Base-by-base conservation (phyloP, 495 filamentous ascomycete genomes). In the Tuber brumale region DNA sequence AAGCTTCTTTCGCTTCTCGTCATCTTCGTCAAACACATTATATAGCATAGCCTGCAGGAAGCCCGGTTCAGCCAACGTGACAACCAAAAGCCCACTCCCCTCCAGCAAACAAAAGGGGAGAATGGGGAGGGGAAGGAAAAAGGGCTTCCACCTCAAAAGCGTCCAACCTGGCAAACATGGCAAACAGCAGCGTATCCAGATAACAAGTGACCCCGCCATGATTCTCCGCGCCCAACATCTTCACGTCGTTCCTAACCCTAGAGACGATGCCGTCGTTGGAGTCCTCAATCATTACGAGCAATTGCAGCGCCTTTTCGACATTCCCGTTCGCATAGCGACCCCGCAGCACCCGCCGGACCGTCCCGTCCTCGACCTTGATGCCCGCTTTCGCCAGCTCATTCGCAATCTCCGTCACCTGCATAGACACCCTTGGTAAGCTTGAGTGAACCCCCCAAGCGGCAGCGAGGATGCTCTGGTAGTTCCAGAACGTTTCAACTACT, bases 151-250 rank as follows among this genome's bases (percentile, higher is more conserved):
- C 80, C 82, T 99, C 95, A 83, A 97, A 99, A 80, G 92, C 93
- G 70, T 91, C 90, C 41, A 97, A 85, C 73, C 92, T 89, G 16
- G 93, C 92, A 83, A 99, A 99, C 95, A 99, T 97, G 75, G 95
- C 92, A 81, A 97, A 97, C 2, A 99, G 89, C n/a, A 97, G 85
- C 1, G 94, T 87, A 82, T 97, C 95, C 1, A 97, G 86, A 80
- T 94, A 99, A 84, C 95, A 99, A 46, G 95, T 97, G 35, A 95
- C 93, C 31, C 88, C 89, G 27, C 91, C 87, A 69, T 95, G 87
- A 82, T 99, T 99, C 77, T 93, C 91, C 6, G 95, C 95, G 2
- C 95, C 95, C 3, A 94, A 85, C 84, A 97, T 89, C 76, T 89
- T 90, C 2, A 91, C 86, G 57, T 87, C 86, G 5, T 91, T 87